Base-by-base conservation (phyloP, 352 stramenopile species). In the Globisporangium acanthophoron region DNA sequence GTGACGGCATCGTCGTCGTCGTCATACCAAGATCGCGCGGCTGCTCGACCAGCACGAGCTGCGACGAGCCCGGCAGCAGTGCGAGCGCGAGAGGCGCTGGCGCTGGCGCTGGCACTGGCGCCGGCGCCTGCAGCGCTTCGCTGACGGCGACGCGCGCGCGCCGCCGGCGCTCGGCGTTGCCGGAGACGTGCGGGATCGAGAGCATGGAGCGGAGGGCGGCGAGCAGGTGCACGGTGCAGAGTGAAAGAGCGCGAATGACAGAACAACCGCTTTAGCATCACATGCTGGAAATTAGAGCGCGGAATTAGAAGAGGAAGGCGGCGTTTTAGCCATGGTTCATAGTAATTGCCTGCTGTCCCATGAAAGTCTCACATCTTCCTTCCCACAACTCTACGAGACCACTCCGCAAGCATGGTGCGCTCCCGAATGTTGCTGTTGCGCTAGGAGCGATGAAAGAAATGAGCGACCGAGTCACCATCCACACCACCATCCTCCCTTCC, bases 181-280 rank as follows among this genome's bases (percentile, higher is more conserved):
- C 49, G n/a, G 62, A 70, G 18, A 73, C 18, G 55, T 73, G 62
- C 12, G 66, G 62, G 62, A 73, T 73, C 16, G 66, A 70, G 33
- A 73, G 50, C 66, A 71, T 56, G 24, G 47, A 29, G 37, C 27
- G 20, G 41, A 31, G 41, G 53, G 45, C 52, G 0, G 31, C 49
- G 2, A 29, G 58, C 13, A 50, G n/a, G 60, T 31, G 76, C 50
- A 24, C 15, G n/a, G 13, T 5, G n/a, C 3, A 24, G 16, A 29
- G 12, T 12, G 46, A 20, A 52, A 52, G 21, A 50, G 46, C 29
- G 21, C 5, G 15, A 52, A 52, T 52, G 46, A 39, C 33, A 39
- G 33, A 39, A 39, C 33, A 39, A 12, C 6, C 6, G 33, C 33
- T 39, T 11, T 27, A 27, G 24, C 24, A 27, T 27, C 24, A 3